phyloP scores from a whole-genome alignment of 768 basidiomycete species.

The Russula brevipes region DNA sequence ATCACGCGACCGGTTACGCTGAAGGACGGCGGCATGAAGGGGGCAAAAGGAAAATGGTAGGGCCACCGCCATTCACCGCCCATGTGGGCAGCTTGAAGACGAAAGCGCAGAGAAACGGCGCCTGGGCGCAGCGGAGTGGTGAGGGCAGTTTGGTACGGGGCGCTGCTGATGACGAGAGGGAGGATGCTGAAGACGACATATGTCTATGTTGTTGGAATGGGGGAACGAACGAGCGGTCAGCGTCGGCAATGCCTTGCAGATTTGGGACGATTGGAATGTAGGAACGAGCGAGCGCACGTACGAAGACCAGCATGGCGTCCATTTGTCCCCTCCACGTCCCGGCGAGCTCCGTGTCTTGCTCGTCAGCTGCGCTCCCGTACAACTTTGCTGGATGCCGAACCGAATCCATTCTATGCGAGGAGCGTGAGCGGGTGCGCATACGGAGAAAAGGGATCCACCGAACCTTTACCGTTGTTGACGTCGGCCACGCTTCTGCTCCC shows the following conservation, averaged over 20 bases:
- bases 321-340: slow-evolving; percentile 20
- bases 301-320: slow-evolving; percentile 23
- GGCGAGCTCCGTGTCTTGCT: slow-evolving; percentile 15
- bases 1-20: slow-evolving; percentile 4
- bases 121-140: slow-evolving; percentile 8
- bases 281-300: neutral
- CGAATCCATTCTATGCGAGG: neutral
- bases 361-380: slow-evolving; percentile 15
- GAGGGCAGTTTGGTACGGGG: slow-evolving; percentile 17
- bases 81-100: neutral
- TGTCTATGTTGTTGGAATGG: neutral
- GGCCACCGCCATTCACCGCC: neutral
- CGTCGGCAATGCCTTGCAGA: too few species aligned
- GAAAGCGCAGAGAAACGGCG: neutral
- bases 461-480: too few species aligned
- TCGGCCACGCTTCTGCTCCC: too few species aligned
- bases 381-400: neutral
- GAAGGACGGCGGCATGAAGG: neutral
- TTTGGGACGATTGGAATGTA: too few species aligned
- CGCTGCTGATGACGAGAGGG: slow-evolving; percentile 9
- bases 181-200: slow-evolving; percentile 6
- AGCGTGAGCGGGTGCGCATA: neutral
- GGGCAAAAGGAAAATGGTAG: neutral
- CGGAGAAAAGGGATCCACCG: neutral
- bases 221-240: too few species aligned